Conservation (phyloP, 805 yeast genomes). For the Candida dendrica region DNA sequence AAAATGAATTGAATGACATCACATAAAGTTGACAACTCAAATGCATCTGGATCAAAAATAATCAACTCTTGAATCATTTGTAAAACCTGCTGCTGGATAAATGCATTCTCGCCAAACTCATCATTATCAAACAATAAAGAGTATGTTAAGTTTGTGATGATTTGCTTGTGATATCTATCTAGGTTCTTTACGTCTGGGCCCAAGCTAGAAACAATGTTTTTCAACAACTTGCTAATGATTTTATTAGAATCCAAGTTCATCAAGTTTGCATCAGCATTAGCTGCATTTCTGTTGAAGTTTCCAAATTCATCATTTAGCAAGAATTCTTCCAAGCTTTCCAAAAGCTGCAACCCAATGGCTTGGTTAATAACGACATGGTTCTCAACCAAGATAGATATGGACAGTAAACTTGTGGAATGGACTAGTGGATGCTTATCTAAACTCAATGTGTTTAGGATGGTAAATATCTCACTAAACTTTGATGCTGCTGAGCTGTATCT, state of each 20-base stretch:
- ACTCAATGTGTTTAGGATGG: conserved; percentile 52
- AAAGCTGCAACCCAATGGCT: conserved; percentile 33
- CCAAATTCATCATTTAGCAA: conserved; percentile 45
- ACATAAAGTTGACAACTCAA: conserved; percentile 24
- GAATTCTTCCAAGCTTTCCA: conserved; percentile 32
- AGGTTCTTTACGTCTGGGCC: conserved; percentile 50
- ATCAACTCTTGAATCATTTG: conserved; percentile 37
- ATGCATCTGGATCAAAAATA: conserved; percentile 35
- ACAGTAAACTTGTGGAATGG: conserved; percentile 62
- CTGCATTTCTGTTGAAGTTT: conserved; percentile 31
- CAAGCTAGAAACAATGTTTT: conserved; percentile 38
- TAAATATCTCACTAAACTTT: conserved; percentile 39
- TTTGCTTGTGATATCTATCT: conserved; percentile 19
- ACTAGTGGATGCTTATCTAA: conserved; percentile 83
- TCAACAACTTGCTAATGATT: conserved; percentile 35
- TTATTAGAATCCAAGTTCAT: conserved; percentile 36
- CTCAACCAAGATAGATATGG: conserved; percentile 49
- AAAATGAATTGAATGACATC: conserved; percentile 24
- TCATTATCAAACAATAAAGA: conserved; percentile 26
- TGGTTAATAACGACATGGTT: conserved; percentile 43
- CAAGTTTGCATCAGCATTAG: conserved; percentile 43
- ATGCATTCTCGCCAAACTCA: conserved; percentile 19
- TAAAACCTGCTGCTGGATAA: conserved; percentile 28
- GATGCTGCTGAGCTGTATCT: conserved; percentile 29
- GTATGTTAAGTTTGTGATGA: conserved; percentile 30